A percentile compares a stretch with the other conserved stretches of the same genome.
These are phyloP conservation scores for Phytopythium boreale DNA, from an alignment of 352 stramenopile species.

Conservation along the genomic window DNA sequence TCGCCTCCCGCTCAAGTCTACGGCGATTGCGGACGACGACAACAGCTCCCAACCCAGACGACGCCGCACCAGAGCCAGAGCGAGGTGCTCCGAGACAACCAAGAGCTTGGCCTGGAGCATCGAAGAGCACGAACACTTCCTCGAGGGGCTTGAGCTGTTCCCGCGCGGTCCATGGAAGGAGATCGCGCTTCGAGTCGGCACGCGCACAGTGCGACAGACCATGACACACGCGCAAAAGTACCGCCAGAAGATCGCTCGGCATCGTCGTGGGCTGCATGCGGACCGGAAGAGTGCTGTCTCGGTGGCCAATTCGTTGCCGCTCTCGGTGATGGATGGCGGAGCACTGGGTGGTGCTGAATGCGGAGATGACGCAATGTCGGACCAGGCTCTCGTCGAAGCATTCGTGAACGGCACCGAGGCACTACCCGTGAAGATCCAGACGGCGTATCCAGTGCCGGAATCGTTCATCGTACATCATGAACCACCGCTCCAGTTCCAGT, in stretches of 20 bases:
- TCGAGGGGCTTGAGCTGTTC: constrained; percentile 46
- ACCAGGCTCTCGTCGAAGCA: neutral
- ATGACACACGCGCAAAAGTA: constrained; percentile 7
- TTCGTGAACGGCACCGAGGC: neutral
- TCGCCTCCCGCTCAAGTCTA: constrained; percentile 21
- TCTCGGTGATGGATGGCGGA: neutral
- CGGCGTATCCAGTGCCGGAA: neutral
- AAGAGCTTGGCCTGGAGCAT: neutral
- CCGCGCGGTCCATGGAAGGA: constrained; percentile 13
- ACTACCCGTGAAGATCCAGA: neutral
- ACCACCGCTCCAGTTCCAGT: neutral
- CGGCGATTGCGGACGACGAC: constrained; percentile 8
- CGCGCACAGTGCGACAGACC: constrained; percentile 1
- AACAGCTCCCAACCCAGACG: neutral
- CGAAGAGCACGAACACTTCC: constrained; percentile 49
- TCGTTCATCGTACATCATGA: neutral
- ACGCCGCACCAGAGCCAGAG: neutral
- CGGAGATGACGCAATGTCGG: neutral
- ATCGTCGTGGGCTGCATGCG: neutral
- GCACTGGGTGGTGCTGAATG: neutral
- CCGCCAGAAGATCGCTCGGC: constrained; percentile 4
- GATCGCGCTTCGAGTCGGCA: constrained; percentile 1
- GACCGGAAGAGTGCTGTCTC: neutral
- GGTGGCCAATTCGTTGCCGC: no score
- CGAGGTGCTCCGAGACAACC: constrained; percentile 14